Conservation (phyloP, 306 rosid genomes). For the Vachellia pachyceras region DNA sequence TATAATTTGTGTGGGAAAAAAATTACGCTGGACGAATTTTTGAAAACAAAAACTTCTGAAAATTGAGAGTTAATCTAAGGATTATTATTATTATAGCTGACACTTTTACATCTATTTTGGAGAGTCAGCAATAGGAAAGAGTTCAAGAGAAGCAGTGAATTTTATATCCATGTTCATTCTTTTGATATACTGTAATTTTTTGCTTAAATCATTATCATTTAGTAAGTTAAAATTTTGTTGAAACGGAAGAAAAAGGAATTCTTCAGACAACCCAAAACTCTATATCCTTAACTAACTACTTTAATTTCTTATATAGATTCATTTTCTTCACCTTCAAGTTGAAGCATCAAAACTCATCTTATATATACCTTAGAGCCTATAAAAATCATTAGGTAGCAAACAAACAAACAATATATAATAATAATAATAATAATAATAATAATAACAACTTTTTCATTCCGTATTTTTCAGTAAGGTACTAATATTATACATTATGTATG, state of each 20-base stretch:
- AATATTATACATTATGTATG: background rate
- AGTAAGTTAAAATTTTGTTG: too few relatives aligned
- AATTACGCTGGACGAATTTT: too few relatives aligned
- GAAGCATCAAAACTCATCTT: background rate
- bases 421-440: too few relatives aligned
- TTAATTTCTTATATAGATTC: background rate
- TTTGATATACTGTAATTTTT: background rate
- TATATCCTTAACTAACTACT: background rate
- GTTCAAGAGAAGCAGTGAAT: too few relatives aligned
- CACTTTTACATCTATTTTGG: too few relatives aligned
- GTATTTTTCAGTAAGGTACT: background rate
- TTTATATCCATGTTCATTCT: too few relatives aligned
- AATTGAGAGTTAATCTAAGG: too few relatives aligned
- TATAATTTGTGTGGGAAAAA: background rate
- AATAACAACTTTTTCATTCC: background rate
- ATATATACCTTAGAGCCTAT: background rate
- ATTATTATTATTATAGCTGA: too few relatives aligned
- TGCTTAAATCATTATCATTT: background rate
- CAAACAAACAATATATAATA: constrained; percentile 16
- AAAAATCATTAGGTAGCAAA: background rate
- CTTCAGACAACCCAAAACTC: too few relatives aligned
- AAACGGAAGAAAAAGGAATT: too few relatives aligned
- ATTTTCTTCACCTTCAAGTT: background rate
- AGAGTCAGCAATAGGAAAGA: too few relatives aligned
- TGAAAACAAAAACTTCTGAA: too few relatives aligned